phyloP scores from a whole-genome alignment of 371 early-diverging fungal genomes.

The Lichtheimia corymbifera region DNA sequence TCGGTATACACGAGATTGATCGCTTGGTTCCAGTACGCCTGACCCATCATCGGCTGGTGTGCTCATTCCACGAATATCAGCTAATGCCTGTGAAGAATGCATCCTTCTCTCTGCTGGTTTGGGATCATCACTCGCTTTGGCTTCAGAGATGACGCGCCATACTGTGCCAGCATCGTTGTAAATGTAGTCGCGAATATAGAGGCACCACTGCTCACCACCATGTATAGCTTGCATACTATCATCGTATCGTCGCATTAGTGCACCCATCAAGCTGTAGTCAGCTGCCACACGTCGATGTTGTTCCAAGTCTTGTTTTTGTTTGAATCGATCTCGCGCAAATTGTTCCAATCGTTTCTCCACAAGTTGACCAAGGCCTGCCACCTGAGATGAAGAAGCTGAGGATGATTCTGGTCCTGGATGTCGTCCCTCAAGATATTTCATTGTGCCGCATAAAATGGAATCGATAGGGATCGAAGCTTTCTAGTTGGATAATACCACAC shows the following conservation, averaged over 20 bases:
- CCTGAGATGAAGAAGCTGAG: neutral
- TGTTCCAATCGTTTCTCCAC: constrained; percentile 21
- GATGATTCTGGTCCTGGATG: constrained; percentile 3
- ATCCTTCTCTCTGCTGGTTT: constrained; percentile 12
- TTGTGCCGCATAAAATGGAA: constrained; percentile 14
- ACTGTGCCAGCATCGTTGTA: constrained; percentile 24
- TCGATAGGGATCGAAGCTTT: constrained; percentile 5
- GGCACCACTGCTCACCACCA: constrained; percentile 27
- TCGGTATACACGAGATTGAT: constrained; percentile 22
- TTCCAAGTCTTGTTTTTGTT: constrained; percentile 8
- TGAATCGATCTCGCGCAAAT: constrained; percentile 13
- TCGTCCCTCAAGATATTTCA: constrained; percentile 12
- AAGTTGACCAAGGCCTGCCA: constrained; percentile 10
- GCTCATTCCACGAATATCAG: constrained; percentile 15
- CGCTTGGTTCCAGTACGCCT: neutral
- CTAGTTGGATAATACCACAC: neutral
- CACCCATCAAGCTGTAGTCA: constrained; percentile 42
- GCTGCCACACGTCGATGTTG: constrained; percentile 11
- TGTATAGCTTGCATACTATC: constrained; percentile 10
- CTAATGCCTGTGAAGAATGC: constrained; percentile 17
- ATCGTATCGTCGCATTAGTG: constrained; percentile 35
- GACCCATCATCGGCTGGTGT: constrained; percentile 1
- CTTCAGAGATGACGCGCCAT: constrained; percentile 33
- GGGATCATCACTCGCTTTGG: constrained; percentile 13
- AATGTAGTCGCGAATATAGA: constrained; percentile 43